Evolutionary conservation across 78 protist genomes (phyloP).

Genomic region (Tieghemostelium lacteum): DNA sequence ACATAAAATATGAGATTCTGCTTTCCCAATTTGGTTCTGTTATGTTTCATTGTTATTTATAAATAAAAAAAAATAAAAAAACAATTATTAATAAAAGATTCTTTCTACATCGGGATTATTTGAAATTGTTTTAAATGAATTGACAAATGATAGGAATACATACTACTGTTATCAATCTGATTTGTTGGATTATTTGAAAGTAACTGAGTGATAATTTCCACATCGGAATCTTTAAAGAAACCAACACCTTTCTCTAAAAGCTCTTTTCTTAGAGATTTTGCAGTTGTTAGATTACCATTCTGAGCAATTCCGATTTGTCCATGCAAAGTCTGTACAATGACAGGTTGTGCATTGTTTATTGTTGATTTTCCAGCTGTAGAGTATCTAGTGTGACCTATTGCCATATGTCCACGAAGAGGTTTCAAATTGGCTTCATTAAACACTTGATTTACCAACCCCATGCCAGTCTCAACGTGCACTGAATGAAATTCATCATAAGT

Average conservation of each 20-base stretch:
- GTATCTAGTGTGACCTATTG: constrained; percentile 81
- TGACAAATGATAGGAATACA: not conserved
- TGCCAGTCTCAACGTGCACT: constrained; percentile 80
- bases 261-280: constrained; percentile 54
- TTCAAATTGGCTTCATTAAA: constrained; percentile 78
- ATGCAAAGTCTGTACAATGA: constrained; percentile 65
- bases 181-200: constrained; percentile 46
- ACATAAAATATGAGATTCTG: constrained; percentile 56
- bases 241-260: constrained; percentile 72
- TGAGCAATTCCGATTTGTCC: constrained; percentile 79
- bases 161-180: constrained; percentile 2
- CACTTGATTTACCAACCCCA: constrained; percentile 82
- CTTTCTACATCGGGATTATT: not conserved
- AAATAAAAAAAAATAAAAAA: constrained; percentile 1
- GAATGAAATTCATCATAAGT: constrained; percentile 64
- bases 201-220: constrained; percentile 67
- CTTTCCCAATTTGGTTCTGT: constrained; percentile 72
- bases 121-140: too few species aligned
- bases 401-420: constrained; percentile 71
- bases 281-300: constrained; percentile 77
- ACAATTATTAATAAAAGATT: not conserved
- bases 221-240: constrained; percentile 72
- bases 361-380: constrained; percentile 76
- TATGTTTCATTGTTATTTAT: not conserved
- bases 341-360: constrained; percentile 75